phyloP scores from a whole-genome alignment of 1,139 yeast species.

The Yamadazyma aaseri region DNA sequence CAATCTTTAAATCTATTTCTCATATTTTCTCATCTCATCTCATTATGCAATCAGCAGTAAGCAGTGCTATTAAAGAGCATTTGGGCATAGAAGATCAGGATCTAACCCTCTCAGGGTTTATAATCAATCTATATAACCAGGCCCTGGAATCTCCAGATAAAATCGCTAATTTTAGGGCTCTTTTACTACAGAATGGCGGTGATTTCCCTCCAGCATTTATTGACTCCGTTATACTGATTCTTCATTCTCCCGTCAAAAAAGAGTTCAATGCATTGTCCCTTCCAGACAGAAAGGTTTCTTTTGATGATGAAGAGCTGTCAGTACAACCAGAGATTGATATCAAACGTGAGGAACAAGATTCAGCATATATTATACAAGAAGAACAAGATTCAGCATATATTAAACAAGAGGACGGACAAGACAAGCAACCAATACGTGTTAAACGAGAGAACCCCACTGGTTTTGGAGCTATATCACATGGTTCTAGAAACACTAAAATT shows the following conservation, averaged over 20 bases:
- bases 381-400: slow-evolving; percentile 13
- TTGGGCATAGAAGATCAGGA: slow-evolving; percentile 33
- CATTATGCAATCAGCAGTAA: too few relatives aligned
- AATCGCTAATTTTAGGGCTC: slow-evolving; percentile 14
- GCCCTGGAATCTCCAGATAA: slow-evolving; percentile 19
- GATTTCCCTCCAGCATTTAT: slow-evolving; percentile 49
- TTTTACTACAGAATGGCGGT: slow-evolving; percentile 58
- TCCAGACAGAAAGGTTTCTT: slow-evolving; percentile 17
- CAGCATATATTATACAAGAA: slow-evolving; percentile 11
- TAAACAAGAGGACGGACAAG: slow-evolving; percentile 11
- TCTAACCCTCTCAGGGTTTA: slow-evolving; percentile 55
- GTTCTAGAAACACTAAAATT: too few relatives aligned
- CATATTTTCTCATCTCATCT: slow-evolving; percentile 3
- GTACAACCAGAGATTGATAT: too few relatives aligned
- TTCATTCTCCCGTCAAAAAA: slow-evolving; percentile 17
- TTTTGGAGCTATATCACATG: not conserved
- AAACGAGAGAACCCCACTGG: slow-evolving; percentile 9
- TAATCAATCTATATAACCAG: slow-evolving; percentile 47
- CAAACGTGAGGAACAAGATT: slow-evolving; percentile 14
- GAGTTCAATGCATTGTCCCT: slow-evolving; percentile 18
- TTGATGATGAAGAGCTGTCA: slow-evolving; percentile 6
- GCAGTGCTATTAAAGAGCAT: not conserved
- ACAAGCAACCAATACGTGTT: too few relatives aligned
- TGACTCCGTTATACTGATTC: slow-evolving; percentile 25
- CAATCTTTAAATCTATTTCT: too few relatives aligned